Conservation (phyloP, 129 eudicot species). For the Chrysanthemum makinoi region DNA sequence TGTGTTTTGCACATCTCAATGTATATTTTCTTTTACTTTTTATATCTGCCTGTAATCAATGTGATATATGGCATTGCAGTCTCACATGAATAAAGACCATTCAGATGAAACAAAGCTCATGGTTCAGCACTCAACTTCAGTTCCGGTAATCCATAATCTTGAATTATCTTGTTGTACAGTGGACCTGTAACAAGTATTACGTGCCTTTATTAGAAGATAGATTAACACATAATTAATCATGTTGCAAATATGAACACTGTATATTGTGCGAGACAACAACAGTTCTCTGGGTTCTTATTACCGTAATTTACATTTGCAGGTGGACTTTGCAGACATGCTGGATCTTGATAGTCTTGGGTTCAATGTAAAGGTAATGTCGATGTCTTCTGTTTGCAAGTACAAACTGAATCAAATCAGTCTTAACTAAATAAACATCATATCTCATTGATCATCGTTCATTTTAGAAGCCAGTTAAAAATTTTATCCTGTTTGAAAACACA, state of each 20-base stretch:
- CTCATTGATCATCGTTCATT: neutral
- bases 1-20: slow-evolving; percentile 10
- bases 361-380: slow-evolving; percentile 68
- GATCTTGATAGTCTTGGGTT: slow-evolving; percentile 92
- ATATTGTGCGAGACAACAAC: slow-evolving; percentile 3
- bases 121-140: slow-evolving; percentile 81
- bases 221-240: neutral
- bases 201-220: neutral
- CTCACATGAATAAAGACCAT: slow-evolving; percentile 98
- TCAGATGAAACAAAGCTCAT: slow-evolving; percentile 82
- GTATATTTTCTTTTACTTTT: neutral
- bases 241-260: neutral
- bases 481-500: neutral
- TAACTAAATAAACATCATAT: slow-evolving; percentile 7
- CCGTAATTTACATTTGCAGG: slow-evolving; percentile 44
- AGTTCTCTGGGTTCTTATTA: neutral
- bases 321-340: slow-evolving; percentile 84
- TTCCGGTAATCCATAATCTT: slow-evolving; percentile 61
- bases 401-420: neutral
- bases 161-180: slow-evolving; percentile 20
- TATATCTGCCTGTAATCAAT: slow-evolving; percentile 12
- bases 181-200: neutral
- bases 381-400: no score
- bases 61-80: slow-evolving; percentile 37
- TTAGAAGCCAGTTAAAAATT: neutral